phyloP scores from a whole-genome alignment of 2,329 filamentous ascomycete species.

The Aspergillus tamarii region DNA sequence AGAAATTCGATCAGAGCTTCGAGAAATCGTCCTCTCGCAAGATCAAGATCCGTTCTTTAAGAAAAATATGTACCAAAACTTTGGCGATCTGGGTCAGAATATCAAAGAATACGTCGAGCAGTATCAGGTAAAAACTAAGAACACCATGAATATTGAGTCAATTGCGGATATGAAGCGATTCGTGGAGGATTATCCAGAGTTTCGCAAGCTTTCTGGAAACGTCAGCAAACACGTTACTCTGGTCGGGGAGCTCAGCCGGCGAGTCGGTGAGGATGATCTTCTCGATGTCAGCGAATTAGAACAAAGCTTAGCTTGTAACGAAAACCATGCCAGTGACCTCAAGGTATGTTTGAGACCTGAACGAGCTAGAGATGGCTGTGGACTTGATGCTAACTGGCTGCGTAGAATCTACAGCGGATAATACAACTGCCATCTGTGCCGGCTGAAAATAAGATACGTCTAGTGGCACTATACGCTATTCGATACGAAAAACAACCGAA shows the following conservation, averaged over 20 bases:
- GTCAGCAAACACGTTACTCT: slow-evolving; percentile 98
- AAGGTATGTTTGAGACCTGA: slow-evolving; percentile 61
- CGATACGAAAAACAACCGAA: slow-evolving; percentile 87
- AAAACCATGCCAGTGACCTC: slow-evolving; percentile 89
- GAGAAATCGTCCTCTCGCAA: slow-evolving; percentile 91
- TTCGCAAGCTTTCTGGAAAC: slow-evolving; percentile 93
- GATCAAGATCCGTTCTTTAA: slow-evolving; percentile 99
- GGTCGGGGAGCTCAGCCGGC: slow-evolving; percentile 87
- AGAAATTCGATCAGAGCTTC: slow-evolving; percentile 82
- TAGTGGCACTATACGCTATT: slow-evolving; percentile 92
- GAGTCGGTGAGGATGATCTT: slow-evolving; percentile 81
- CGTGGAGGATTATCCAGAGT: slow-evolving; percentile 98
- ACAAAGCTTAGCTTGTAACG: slow-evolving; percentile 94
- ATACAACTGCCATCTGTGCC: slow-evolving; percentile 80
- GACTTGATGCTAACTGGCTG: neutral
- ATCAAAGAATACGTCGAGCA: slow-evolving; percentile 99
- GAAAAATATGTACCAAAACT: slow-evolving; percentile 99
- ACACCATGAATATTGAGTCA: slow-evolving; percentile 91
- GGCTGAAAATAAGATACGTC: slow-evolving; percentile 78
- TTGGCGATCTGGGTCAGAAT: slow-evolving; percentile 90
- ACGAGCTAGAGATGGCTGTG: neutral
- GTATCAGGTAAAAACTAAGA: slow-evolving; percentile 97
- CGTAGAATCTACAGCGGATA: slow-evolving; percentile 77
- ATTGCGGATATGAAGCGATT: slow-evolving; percentile 99
- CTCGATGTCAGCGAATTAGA: slow-evolving; percentile 97